Conservation (phyloP, 2,329 filamentous ascomycete genomes). For the Pleurostoma richardsiae region DNA sequence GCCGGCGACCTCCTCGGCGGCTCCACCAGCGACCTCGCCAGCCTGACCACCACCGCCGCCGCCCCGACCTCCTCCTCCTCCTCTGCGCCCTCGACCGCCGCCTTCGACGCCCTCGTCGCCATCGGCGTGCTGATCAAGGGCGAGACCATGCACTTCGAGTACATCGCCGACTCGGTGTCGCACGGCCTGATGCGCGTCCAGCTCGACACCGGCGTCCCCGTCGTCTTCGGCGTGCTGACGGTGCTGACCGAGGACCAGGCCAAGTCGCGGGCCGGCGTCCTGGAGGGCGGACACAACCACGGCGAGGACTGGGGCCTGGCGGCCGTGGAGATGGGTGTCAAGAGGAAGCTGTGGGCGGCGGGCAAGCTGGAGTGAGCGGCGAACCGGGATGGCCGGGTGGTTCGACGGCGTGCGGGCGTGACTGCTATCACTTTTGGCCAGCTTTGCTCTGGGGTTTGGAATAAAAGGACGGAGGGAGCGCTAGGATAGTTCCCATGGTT, state of each 20-base stretch:
- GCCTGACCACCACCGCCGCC: slow-evolving; percentile 31
- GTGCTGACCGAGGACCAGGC: slow-evolving; percentile 87
- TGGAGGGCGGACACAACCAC: slow-evolving; percentile 74
- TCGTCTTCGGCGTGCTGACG: slow-evolving; percentile 89
- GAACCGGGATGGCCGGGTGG: neutral
- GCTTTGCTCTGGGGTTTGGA: no score
- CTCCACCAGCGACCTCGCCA: slow-evolving; percentile 62
- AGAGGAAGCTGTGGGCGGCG: slow-evolving; percentile 77
- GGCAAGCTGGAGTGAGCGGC: slow-evolving; percentile 50
- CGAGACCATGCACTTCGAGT: slow-evolving; percentile 99
- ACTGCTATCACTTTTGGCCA: no score
- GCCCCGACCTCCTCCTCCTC: slow-evolving; percentile 25
- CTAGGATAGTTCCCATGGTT: no score
- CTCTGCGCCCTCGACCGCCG: slow-evolving; percentile 38
- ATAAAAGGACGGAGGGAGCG: no score
- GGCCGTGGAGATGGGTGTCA: slow-evolving; percentile 88
- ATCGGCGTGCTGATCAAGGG: slow-evolving; percentile 97
- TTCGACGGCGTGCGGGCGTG: no score
- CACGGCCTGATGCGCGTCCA: slow-evolving; percentile 94
- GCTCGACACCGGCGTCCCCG: slow-evolving; percentile 80
- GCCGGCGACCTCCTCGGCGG: slow-evolving; percentile 73
- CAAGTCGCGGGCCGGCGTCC: slow-evolving; percentile 73
- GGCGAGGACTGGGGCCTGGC: slow-evolving; percentile 94
- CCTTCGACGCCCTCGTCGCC: slow-evolving; percentile 92
- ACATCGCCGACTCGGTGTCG: slow-evolving; percentile 87